Evolutionary conservation across 2,329 filamentous ascomycete species (phyloP).

Genomic region (Ophiostoma himal-ulmi): DNA sequence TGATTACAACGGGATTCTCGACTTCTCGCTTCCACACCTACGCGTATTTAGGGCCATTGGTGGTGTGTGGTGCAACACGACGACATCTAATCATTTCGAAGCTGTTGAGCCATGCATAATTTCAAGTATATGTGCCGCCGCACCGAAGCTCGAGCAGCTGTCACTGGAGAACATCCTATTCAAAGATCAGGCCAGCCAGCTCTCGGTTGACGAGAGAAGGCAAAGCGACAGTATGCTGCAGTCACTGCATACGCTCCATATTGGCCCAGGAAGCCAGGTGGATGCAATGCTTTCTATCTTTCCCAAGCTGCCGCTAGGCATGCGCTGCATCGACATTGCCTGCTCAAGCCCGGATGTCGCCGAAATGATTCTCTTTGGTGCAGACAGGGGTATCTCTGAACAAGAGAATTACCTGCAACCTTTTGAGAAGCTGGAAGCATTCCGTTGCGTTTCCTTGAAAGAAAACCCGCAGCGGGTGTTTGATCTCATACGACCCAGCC

Average conservation of each 20-base stretch:
- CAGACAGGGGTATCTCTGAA: background rate
- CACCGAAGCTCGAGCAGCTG: slow-evolving; percentile 23
- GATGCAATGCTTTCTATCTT: background rate
- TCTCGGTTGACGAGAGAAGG: background rate
- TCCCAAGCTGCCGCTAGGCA: slow-evolving; percentile 16
- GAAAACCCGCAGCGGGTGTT: background rate
- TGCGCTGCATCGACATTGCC: slow-evolving; percentile 23
- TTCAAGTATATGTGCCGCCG: background rate
- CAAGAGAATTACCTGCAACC: no score
- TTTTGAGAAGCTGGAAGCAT: slow-evolving; percentile 20
- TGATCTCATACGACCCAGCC: slow-evolving; percentile 15
- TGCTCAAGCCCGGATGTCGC: background rate
- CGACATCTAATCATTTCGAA: no score
- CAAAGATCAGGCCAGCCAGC: background rate
- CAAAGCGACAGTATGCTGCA: background rate
- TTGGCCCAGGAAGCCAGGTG: slow-evolving; percentile 15
- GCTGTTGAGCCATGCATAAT: background rate
- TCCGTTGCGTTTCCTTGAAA: slow-evolving; percentile 16
- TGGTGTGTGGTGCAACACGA: background rate
- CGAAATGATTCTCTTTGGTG: slow-evolving; percentile 3
- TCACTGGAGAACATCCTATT: slow-evolving; percentile 15
- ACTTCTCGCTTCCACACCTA: background rate
- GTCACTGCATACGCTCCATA: slow-evolving; percentile 21
- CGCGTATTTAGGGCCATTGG: background rate
- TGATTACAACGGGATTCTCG: background rate